A percentile compares a stretch with the other conserved stretches of the same genome.
Conservation (phyloP, 1,284 basidiomycete species). For the Schizopora paradoxa region DNA sequence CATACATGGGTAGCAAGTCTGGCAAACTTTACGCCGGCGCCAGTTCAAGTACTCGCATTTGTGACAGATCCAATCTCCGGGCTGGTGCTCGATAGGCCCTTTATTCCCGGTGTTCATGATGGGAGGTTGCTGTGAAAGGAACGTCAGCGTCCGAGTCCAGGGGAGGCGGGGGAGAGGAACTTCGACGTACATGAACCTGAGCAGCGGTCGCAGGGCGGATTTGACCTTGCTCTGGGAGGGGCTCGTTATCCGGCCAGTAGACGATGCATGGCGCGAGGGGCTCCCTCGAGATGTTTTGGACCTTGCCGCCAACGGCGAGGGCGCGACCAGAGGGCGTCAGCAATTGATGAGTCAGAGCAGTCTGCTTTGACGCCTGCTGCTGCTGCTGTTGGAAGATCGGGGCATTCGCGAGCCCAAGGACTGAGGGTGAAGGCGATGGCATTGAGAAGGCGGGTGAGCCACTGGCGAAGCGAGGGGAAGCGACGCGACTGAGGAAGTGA, state of each 20-base stretch:
- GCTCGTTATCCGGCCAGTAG: constrained; percentile 85
- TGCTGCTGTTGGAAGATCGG: constrained; percentile 14
- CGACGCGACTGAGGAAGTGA: constrained; percentile 26
- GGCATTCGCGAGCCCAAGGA: constrained; percentile 8
- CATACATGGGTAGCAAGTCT: constrained; percentile 80
- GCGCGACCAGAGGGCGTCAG: constrained; percentile 74
- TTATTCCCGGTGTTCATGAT: constrained; percentile 87
- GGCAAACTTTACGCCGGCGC: constrained; percentile 81
- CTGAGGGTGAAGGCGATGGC: constrained; percentile 13
- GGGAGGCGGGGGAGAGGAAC: constrained; percentile 13
- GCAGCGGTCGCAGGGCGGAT: constrained; percentile 54
- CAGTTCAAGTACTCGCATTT: constrained; percentile 84
- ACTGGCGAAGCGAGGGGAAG: constrained; percentile 27
- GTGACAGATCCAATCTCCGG: constrained; percentile 86
- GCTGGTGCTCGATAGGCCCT: constrained; percentile 80
- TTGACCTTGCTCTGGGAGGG: constrained; percentile 69
- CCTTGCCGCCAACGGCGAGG: constrained; percentile 66
- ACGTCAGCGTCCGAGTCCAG: constrained; percentile 4
- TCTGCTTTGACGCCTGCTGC: constrained; percentile 24
- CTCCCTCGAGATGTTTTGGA: constrained; percentile 70
- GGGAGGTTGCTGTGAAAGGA: constrained; percentile 56
- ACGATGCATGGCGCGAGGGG: constrained; percentile 68
- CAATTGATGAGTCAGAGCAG: constrained; percentile 48
- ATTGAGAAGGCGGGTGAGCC: constrained; percentile 6
- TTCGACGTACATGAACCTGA: constrained; percentile 52